phyloP scores from a whole-genome alignment of 495 filamentous ascomycete genomes.

The Podospora didyma region DNA sequence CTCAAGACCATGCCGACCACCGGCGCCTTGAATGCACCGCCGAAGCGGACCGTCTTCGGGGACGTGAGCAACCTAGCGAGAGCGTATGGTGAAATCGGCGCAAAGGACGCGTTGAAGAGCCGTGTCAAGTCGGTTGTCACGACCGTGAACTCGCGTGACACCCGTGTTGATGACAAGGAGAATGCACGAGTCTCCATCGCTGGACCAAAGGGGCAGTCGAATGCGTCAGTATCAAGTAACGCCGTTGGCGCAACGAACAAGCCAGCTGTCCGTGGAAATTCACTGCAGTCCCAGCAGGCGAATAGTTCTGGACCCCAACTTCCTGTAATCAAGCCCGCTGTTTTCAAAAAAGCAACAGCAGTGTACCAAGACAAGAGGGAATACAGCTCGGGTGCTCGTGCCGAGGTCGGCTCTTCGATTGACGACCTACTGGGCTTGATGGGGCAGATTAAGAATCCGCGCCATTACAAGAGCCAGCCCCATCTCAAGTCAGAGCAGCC shows the following conservation, averaged over 20 bases:
- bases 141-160: constrained; percentile 36
- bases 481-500: constrained; percentile 28
- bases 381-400: constrained; percentile 10
- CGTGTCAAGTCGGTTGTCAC: constrained; percentile 22
- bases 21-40: constrained; percentile 59
- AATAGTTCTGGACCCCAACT: constrained; percentile 6
- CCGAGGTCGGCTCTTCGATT: constrained; percentile 6
- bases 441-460: constrained; percentile 29
- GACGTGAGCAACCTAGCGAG: constrained; percentile 75
- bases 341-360: constrained; percentile 56
- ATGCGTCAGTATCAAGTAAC: background rate
- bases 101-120: constrained; percentile 39
- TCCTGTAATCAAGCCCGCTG: constrained; percentile 38
- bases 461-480: constrained; percentile 45
- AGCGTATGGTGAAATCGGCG: constrained; percentile 39
- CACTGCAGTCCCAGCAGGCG: constrained; percentile 5
- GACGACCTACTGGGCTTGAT: constrained; percentile 21
- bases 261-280: constrained; percentile 3
- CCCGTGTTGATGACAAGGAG: constrained; percentile 48
- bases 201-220: constrained; percentile 11
- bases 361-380: constrained; percentile 63
- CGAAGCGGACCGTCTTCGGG: constrained; percentile 73
- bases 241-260: constrained; percentile 5
- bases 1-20: constrained; percentile 53
- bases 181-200: constrained; percentile 8